phyloP scores from a whole-genome alignment of 2,329 filamentous ascomycete species.

The Xylariaceae sp. region DNA sequence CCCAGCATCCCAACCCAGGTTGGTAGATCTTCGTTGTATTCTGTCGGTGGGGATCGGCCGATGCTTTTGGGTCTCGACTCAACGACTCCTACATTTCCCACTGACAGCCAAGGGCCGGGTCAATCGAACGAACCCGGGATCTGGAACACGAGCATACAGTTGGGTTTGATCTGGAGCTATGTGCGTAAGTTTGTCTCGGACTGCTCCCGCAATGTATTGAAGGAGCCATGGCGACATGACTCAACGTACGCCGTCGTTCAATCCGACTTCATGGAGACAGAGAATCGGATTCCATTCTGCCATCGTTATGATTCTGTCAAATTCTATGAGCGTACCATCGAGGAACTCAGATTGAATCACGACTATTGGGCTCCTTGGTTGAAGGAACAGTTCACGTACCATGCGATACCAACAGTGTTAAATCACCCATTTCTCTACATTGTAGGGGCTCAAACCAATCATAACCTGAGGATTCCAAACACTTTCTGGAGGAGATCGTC shows the following conservation, averaged over 20 bases:
- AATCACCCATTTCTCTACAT: constrained; percentile 21
- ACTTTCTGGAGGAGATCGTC: constrained; percentile 20
- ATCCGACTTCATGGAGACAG: constrained; percentile 20
- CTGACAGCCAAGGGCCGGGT: constrained; percentile 9
- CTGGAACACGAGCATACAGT: constrained; percentile 16
- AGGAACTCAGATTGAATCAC: constrained; percentile 15
- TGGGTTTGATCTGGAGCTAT: constrained; percentile 19
- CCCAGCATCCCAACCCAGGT: constrained; percentile 9
- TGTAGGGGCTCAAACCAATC: constrained; percentile 17
- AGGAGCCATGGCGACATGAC: constrained; percentile 19
- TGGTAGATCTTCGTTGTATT: constrained; percentile 10
- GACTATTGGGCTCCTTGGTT: constrained; percentile 19
- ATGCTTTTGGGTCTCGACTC: constrained; percentile 12
- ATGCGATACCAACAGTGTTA: constrained; percentile 19
- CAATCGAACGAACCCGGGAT: constrained; percentile 15
- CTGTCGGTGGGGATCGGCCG: constrained; percentile 7
- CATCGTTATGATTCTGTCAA: constrained; percentile 21
- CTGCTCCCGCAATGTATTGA: constrained; percentile 17
- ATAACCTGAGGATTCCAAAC: constrained; percentile 18
- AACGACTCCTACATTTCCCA: constrained; percentile 11
- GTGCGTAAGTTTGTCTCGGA: constrained; percentile 20
- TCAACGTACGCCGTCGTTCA: constrained; percentile 19
- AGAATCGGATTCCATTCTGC: constrained; percentile 20
- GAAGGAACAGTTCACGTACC: constrained; percentile 19
- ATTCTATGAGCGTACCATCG: constrained; percentile 18